These are phyloP conservation scores for Phytophthora fragariae DNA, from an alignment of 352 stramenopile genomes.

Conservation along the genomic window DNA sequence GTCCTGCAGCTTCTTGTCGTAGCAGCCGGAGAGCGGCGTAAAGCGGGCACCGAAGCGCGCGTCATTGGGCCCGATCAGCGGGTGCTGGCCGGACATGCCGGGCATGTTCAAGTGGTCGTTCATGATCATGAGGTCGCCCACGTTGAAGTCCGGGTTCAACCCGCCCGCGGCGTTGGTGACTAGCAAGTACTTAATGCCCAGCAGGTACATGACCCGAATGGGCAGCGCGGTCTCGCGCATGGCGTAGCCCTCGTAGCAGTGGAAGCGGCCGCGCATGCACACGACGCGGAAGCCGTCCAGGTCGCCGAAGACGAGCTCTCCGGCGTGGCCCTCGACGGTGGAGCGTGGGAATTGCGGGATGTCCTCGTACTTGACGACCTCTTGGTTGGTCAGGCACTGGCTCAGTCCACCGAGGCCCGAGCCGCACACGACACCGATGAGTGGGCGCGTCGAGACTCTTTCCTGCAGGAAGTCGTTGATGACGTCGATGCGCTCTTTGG, in stretches of 20 bases:
- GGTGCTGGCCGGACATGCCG: conserved; percentile 91
- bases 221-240: conserved; percentile 93
- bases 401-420: conserved; percentile 28
- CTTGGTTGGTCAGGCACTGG: no score
- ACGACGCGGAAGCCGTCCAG: conserved; percentile 84
- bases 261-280: conserved; percentile 95
- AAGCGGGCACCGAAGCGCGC: conserved; percentile 94
- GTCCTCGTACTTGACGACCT: no score
- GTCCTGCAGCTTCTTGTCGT: conserved; percentile 85
- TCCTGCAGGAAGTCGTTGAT: conserved; percentile 26
- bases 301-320: conserved; percentile 93
- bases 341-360: conserved; percentile 83
- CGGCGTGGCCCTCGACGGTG: conserved; percentile 92
- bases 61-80: conserved; percentile 94
- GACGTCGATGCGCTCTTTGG: conserved; percentile 22
- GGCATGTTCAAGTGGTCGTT: conserved; percentile 96
- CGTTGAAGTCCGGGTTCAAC: conserved; percentile 91
- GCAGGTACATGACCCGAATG: conserved; percentile 93
- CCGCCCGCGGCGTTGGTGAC: conserved; percentile 96
- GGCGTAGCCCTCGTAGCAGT: conserved; percentile 96
- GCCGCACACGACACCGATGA: conserved; percentile 92
- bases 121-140: conserved; percentile 97
- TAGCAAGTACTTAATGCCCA: conserved; percentile 95
- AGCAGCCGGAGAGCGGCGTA: conserved; percentile 93
- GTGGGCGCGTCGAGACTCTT: conserved; percentile 10